phyloP scores from a whole-genome alignment of 2,329 filamentous ascomycete species.

The Colletotrichum abscissum region DNA sequence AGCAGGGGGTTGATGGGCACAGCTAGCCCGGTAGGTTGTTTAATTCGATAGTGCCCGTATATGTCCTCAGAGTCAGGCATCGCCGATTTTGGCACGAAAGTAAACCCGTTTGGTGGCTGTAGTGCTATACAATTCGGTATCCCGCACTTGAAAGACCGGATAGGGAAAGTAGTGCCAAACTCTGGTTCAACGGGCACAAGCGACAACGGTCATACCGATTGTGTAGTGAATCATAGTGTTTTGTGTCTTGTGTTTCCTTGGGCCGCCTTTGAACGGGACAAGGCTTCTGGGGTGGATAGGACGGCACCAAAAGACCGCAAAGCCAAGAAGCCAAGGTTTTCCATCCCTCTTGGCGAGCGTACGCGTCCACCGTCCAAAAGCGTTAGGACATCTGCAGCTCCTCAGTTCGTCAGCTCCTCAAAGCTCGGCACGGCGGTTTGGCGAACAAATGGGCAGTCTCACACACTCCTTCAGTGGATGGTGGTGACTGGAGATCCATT shows the following conservation, averaged over 20 bases:
- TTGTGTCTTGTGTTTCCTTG: not conserved
- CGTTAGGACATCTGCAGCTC: conserved; percentile 36
- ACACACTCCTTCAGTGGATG: not conserved
- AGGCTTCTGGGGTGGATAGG: conserved; percentile 22
- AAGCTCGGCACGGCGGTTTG: conserved; percentile 21
- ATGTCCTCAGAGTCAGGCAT: not conserved
- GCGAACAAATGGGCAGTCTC: conserved; percentile 19
- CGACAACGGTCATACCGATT: not conserved
- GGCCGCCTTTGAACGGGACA: not conserved
- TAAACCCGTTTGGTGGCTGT: not conserved
- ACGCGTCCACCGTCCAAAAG: conserved; percentile 37
- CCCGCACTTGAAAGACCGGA: not conserved
- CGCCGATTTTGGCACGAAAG: not conserved
- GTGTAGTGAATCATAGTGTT: not conserved
- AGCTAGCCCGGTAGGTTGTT: not conserved
- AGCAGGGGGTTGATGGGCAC: not conserved
- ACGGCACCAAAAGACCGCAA: conserved; percentile 17
- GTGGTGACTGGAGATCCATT: conserved; percentile 16
- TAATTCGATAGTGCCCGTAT: not conserved
- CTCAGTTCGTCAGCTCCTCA: conserved; percentile 18
- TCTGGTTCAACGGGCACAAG: too few relatives aligned
- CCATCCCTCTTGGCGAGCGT: conserved; percentile 34
- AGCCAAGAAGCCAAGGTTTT: conserved; percentile 20
- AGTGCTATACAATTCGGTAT: not conserved
- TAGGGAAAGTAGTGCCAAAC: not conserved